A percentile compares a stretch with the other conserved stretches of the same genome.
Conservation (phyloP, 805 yeast species). For the Cyberlindnera mississippiensis region DNA sequence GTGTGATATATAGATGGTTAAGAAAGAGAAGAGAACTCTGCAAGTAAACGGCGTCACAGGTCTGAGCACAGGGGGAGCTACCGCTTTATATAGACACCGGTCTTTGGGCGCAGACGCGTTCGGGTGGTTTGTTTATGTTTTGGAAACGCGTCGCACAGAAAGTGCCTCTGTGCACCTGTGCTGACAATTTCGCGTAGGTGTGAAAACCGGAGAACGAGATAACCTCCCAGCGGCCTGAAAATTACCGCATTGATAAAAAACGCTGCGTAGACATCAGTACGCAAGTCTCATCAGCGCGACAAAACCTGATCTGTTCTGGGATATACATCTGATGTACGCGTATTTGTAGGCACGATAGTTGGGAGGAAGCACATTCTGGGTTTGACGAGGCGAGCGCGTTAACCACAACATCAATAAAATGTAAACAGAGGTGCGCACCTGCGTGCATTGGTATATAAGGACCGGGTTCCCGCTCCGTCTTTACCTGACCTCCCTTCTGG, state of each 20-base stretch:
- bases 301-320: background rate
- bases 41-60: background rate
- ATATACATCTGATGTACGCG: background rate
- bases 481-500: background rate
- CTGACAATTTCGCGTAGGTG: constrained; percentile 2
- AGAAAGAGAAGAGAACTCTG: constrained; percentile 2
- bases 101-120: constrained; percentile 1
- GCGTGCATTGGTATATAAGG: constrained; percentile 1
- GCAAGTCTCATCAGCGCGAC: background rate
- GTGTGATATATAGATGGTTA: constrained; percentile 8
- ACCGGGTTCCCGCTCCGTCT: background rate
- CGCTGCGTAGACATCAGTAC: background rate
- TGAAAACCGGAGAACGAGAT: constrained; percentile 1
- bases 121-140: constrained; percentile 4
- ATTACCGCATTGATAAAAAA: too few relatives aligned
- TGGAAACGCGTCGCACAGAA: background rate
- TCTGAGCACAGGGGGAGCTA: constrained; percentile 1
- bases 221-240: background rate
- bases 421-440: background rate
- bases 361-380: background rate
- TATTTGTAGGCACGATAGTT: background rate
- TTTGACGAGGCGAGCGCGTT: too few relatives aligned
- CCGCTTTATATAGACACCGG: constrained; percentile 1
- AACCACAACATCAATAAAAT: background rate
- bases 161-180: constrained; percentile 1